Evolutionary conservation across 2,329 filamentous ascomycete genomes (phyloP), one percentile per base, ranked within the genome.

Genomic region (Davidsoniella australis): DNA sequence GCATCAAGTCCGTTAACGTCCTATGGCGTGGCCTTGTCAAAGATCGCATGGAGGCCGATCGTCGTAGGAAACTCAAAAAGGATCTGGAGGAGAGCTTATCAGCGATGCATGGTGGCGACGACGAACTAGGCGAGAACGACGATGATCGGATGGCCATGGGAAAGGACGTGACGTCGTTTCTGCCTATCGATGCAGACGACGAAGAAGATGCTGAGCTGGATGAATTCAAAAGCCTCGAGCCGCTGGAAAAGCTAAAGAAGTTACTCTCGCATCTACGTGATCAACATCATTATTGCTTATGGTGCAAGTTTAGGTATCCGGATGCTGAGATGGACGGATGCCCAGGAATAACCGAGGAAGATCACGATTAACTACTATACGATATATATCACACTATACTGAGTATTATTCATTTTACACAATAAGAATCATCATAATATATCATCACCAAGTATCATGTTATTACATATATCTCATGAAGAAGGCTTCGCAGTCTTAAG

Each of bases 261-360:
- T 63, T 93, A 12, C 72, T 94, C 8, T 62, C 66, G 16, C 79
- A 84, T 63, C 63, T 98, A 48, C 74, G 91, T 37, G 68, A 77
- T 45, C 73, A 74, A 59, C 76, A 86, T 59, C 65, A 71, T 41
- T 98, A 98, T 61, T 98, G 91, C 66, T 94, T 95, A 61, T 98
- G 88, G 84, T 98, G 91, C 65, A 96, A 95, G 62, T 82, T 74
- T 63, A 69, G 69, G 47, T 98, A 95, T 61, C 74, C 78, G 0
- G 78, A 86, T 58, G 68, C 67, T 36, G 64, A 68, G 36, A 80
- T 95, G 81, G 85, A 91, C 10, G 88, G 85, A 0, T 98, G 91
- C 68, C 89, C 91, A 0, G 91, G 91, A 1, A 50, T 80, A 36
- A 83, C 78, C 0, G 91, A 95, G 64, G 87, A 94, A 59, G 88